Conservation (phyloP, 345 rosid species). For the Citrus maxima region DNA sequence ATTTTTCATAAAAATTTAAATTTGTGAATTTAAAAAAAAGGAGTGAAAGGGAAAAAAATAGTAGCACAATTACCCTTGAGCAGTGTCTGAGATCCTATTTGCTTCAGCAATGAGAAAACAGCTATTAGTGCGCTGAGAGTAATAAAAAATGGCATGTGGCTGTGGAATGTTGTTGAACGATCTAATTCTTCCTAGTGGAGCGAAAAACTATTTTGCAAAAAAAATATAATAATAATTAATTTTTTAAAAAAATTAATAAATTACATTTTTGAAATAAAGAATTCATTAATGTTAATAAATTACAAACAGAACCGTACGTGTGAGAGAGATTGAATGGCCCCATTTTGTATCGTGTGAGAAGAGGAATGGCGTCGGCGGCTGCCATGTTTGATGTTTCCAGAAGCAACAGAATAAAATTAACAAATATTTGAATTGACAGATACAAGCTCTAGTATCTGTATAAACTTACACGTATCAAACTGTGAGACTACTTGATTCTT, state of each 20-base stretch:
- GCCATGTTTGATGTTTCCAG: too few relatives aligned
- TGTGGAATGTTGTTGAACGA: not conserved
- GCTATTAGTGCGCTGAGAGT: not conserved
- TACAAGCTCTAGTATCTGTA: too few relatives aligned
- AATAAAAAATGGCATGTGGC: not conserved
- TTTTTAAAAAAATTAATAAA: too few relatives aligned
- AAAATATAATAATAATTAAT: too few relatives aligned
- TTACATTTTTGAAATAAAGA: too few relatives aligned
- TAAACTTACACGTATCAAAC: too few relatives aligned
- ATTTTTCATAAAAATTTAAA: not conserved
- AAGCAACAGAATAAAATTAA: too few relatives aligned
- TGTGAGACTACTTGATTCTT: too few relatives aligned
- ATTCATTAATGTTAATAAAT: not conserved
- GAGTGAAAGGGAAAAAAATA: too few relatives aligned
- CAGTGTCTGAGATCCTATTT: not conserved
- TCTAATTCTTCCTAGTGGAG: not conserved
- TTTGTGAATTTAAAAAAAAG: not conserved
- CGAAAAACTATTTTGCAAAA: not conserved
- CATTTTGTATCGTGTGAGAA: slow-evolving; percentile 13
- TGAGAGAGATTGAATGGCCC: slow-evolving; percentile 19
- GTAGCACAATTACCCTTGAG: not conserved
- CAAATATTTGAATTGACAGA: too few relatives aligned
- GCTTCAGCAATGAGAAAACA: not conserved
- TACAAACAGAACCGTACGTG: not conserved
- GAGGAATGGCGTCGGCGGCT: slow-evolving; percentile 1